Base-by-base conservation (phyloP, 805 yeast species). In the Lipomyces lipofer region DNA sequence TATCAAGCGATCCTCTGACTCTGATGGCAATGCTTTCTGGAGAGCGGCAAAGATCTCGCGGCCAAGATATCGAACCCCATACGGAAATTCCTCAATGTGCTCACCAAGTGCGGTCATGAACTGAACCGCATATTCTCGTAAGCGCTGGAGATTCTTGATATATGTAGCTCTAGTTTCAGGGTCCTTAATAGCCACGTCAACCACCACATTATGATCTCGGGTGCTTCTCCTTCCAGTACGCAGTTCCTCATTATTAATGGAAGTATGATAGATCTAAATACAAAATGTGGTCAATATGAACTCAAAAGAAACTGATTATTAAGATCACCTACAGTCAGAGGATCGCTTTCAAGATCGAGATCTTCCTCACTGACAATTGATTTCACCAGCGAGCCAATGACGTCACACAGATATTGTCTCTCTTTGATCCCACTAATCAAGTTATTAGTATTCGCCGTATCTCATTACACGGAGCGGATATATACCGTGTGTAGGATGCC, bases 271-370 rank as follows among this genome's bases (percentile, higher is more conserved):
- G 4, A 65, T 58, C 54, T 52, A 52, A 3, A 19, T 4, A 27
- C 1, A 7, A 22, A 39, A n/a, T 35, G 43, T 12, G 19, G 10
- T 13, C n/a, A n/a, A n/a, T n/a, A n/a, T n/a, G n/a, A n/a, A 25
- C n/a, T n/a, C 21, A 9, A 30, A 3, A 67, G 22, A 64, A 58
- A 9, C 54, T 38, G 15, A 61, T 47, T 21, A 70, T 59, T 39
- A 64, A 67, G 21, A 67, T 68, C 10, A 27, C 55, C 7, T 43
- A 51, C 52, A 13, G 71, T 70, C 2, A 79, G 67, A 1, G 98
- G 98, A 67, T 90, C 88, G 51, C 91, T 82, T 66, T 91, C 97
- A 60, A 89, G 81, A 51, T 84, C 83, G 9, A 84, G 67, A 4
- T 71, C 72, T 7, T 69, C 66, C 28, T 71, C 69, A 19, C 66